A percentile compares a stretch with the other conserved stretches of the same genome.
Conservation (phyloP, 1,139 yeast genomes). For the Suhomyces bokatorum region DNA sequence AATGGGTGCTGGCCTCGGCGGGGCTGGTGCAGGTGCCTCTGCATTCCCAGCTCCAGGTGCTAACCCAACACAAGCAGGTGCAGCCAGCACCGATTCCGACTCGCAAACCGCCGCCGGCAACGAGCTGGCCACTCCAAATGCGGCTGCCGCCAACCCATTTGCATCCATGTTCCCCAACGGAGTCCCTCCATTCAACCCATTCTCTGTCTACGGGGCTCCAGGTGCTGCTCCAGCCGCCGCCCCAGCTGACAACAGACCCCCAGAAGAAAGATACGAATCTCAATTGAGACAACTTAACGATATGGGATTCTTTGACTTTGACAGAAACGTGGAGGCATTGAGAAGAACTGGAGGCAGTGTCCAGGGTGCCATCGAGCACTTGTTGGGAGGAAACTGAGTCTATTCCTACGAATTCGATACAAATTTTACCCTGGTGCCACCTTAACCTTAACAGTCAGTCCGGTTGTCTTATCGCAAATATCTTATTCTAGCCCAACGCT, state of each 20-base stretch:
- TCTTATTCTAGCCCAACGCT: not conserved
- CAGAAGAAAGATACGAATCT: constrained; percentile 89
- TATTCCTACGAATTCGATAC: not conserved
- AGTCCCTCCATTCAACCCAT: constrained; percentile 20
- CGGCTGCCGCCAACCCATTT: constrained; percentile 37
- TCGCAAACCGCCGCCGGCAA: constrained; percentile 6
- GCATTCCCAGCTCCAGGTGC: constrained; percentile 62
- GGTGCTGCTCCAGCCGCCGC: constrained; percentile 30
- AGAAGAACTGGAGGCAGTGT: constrained; percentile 96
- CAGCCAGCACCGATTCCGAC: constrained; percentile 18
- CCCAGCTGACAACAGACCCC: constrained; percentile 81
- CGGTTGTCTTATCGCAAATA: not conserved
- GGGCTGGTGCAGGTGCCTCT: constrained; percentile 16
- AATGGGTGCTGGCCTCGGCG: constrained; percentile 53
- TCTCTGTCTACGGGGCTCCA: constrained; percentile 25
- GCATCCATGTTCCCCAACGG: constrained; percentile 41
- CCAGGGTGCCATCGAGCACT: constrained; percentile 91
- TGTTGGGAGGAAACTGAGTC: constrained; percentile 38
- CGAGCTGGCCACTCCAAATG: constrained; percentile 6
- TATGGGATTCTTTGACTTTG: constrained; percentile 94
- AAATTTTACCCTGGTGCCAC: no score
- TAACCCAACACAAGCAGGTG: constrained; percentile 35
- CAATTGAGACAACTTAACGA: constrained; percentile 93
- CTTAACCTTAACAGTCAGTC: not conserved
- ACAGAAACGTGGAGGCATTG: constrained; percentile 84